A percentile compares a stretch with the other conserved stretches of the same genome.
phyloP scores from a whole-genome alignment of 495 filamentous ascomycete species.

The Evernia prunastri region DNA sequence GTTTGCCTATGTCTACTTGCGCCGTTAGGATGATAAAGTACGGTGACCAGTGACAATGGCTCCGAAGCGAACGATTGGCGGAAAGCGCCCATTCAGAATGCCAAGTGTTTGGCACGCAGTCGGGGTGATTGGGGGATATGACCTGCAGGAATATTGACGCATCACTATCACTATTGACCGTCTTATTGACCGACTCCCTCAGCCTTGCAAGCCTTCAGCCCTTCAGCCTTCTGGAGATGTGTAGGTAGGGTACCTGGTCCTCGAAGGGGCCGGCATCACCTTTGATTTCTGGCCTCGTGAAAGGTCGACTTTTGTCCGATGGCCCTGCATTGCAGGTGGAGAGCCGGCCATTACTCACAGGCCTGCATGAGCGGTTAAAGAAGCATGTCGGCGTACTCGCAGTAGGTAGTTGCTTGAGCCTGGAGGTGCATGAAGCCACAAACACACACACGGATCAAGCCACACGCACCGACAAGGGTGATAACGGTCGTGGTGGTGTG shows the following conservation, averaged over 20 bases:
- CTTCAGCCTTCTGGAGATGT: slow-evolving; percentile 1
- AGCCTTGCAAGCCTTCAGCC: neutral
- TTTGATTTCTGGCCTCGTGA: neutral
- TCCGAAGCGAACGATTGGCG: slow-evolving; percentile 10
- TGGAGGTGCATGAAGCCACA: slow-evolving; percentile 8
- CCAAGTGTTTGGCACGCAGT: neutral
- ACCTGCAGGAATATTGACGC: slow-evolving; percentile 8
- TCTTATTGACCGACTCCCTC: neutral
- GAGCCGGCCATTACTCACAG: neutral
- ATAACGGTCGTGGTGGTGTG: slow-evolving; percentile 6
- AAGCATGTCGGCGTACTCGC: neutral
- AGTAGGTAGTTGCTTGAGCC: neutral
- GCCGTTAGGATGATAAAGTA: too few relatives aligned
- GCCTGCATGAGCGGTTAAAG: slow-evolving; percentile 3
- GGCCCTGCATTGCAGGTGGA: neutral
- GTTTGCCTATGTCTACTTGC: neutral
- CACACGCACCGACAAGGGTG: slow-evolving; percentile 15
- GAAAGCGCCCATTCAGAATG: slow-evolving; percentile 2
- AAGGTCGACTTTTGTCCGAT: neutral
- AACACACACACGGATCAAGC: slow-evolving; percentile 11
- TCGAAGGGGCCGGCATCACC: slow-evolving; percentile 4
- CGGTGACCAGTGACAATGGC: slow-evolving; percentile 4
- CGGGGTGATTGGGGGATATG: slow-evolving; percentile 7
- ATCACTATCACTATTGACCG: slow-evolving; percentile 7
- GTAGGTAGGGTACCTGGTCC: neutral